A percentile compares a stretch with the other conserved stretches of the same genome.
Evolutionary conservation across 345 rosid species (phyloP).

Genomic region (Citrus medica): DNA sequence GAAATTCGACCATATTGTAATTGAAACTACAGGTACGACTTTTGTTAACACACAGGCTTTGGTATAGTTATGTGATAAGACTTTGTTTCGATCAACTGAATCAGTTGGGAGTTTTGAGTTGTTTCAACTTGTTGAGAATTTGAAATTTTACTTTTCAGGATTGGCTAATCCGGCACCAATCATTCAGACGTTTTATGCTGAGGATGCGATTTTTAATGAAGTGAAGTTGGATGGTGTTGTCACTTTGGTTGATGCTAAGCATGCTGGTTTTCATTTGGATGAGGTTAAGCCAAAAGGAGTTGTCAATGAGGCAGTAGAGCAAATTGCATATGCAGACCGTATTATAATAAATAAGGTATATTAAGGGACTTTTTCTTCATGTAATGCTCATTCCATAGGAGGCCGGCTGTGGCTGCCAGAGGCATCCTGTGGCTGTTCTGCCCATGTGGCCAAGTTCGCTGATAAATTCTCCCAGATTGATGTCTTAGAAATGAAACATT

Average conservation of each 20-base stretch:
- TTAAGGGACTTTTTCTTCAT: background rate
- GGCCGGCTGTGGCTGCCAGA: background rate
- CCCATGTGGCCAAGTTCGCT: background rate
- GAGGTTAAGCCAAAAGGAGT: constrained; percentile 90
- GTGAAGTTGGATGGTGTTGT: constrained; percentile 96
- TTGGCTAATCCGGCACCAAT: constrained; percentile 98
- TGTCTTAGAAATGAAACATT: background rate
- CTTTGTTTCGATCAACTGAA: background rate
- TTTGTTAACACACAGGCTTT: background rate
- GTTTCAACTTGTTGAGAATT: background rate
- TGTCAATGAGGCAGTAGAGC: constrained; percentile 96
- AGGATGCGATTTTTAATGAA: constrained; percentile 73
- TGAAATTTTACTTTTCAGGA: constrained; percentile 39
- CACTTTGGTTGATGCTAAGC: constrained; percentile 95
- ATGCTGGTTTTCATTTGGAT: constrained; percentile 74
- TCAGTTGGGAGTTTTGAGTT: background rate
- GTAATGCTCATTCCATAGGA: background rate
- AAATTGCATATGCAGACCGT: constrained; percentile 96
- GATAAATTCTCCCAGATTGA: background rate
- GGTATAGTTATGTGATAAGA: background rate
- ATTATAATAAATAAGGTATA: constrained; percentile 82
- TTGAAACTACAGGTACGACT: constrained; percentile 81
- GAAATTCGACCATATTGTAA: constrained; percentile 84
- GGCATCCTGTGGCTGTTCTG: background rate
- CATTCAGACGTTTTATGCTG: constrained; percentile 95